These are phyloP conservation scores for Xylariaceae sp. DNA, from an alignment of 2,329 filamentous ascomycete species.

Conservation along the genomic window DNA sequence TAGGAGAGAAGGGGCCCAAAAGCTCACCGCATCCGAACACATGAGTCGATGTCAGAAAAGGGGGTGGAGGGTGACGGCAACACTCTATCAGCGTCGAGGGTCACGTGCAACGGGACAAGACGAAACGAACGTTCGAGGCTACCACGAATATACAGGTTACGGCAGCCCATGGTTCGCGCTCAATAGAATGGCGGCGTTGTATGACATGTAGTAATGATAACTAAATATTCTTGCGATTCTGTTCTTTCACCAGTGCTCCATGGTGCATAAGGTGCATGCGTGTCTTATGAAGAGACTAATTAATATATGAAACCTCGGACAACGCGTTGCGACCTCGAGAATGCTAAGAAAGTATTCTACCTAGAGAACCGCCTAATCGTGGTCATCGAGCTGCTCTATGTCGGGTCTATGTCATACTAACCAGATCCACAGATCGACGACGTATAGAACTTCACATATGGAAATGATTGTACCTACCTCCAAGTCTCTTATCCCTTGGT, in stretches of 20 bases:
- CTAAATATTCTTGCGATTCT: background rate
- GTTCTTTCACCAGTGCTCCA: background rate
- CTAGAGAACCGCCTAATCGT: no score
- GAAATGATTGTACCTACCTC: no score
- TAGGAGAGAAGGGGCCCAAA: background rate
- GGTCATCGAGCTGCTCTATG: no score
- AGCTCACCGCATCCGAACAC: background rate
- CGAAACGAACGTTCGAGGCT: slow-evolving; percentile 14
- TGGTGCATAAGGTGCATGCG: background rate
- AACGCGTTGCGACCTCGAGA: no score
- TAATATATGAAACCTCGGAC: background rate
- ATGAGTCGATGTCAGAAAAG: background rate
- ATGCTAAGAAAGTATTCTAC: no score
- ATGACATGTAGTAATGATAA: slow-evolving; percentile 24
- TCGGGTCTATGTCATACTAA: no score
- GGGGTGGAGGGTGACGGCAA: background rate
- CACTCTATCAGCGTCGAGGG: background rate
- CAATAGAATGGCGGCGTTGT: slow-evolving; percentile 17
- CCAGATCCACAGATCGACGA: no score
- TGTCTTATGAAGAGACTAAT: background rate
- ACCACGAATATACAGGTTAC: slow-evolving; percentile 14
- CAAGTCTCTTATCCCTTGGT: no score
- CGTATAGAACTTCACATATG: no score
- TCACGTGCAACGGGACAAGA: slow-evolving; percentile 13
- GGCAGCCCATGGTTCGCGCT: slow-evolving; percentile 13